Evolutionary conservation across 768 basidiomycete species (phyloP), one percentile per base, ranked within the genome.

Genomic region (Russula olivacea): DNA sequence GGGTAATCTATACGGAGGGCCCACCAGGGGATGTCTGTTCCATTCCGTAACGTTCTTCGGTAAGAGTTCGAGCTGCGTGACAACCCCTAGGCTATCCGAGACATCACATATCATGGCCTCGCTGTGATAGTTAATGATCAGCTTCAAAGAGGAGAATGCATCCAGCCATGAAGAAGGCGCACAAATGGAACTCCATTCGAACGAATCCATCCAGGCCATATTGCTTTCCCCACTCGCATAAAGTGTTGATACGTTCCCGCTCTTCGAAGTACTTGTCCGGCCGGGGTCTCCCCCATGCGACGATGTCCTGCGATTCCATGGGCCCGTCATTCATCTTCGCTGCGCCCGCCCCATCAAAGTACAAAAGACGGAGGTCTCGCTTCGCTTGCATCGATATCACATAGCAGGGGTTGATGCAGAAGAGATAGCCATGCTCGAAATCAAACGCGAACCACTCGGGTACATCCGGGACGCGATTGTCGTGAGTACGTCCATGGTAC

Each of bases 291-390:
- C 73, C 73, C 75, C 75, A 76, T 0, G 65, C 40, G 23, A 78
- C 21, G 3, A 78, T 47, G 64, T 77, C 77, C 58, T 78, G 76
- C 0, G 70, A 65, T 47, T 78, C 77, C 68, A 76, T 60, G 0
- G 73, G 61, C 6, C 76, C 75, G 19, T 65, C 63, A 1, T 32
- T n/a, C 65, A 75, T 65, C 55, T 70, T 64, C 2, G 58, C 65
- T 17, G 65, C 65, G 8, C 55, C 57, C 7, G 58, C 25, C 9
- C 67, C 67, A 50, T 68, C 65, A 21, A 68, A 66, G 40, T 68
- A 68, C 10, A 58, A 40, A 8, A 68, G 54, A 28, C 52, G 61
- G 21, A 68, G 61, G 28, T 59, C 47, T 14, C 67, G 65, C 21
- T 59, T 66, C 4, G 67, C 19, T 14, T 60, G 55, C 3, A 63